Evolutionary conservation across 352 stramenopile genomes (phyloP).

Genomic region (Phytophthora sp.): DNA sequence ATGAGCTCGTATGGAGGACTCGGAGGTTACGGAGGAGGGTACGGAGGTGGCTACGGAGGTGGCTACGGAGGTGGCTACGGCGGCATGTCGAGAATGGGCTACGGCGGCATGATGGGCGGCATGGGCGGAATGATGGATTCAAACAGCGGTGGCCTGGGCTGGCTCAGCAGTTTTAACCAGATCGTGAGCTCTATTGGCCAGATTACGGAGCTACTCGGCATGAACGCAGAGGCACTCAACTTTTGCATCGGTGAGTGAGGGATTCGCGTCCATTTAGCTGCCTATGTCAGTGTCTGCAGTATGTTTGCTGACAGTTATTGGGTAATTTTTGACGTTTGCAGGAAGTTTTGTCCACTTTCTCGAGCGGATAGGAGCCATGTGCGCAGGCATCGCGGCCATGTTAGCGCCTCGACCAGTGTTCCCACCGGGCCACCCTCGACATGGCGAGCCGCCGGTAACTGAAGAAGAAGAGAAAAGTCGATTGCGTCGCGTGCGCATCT

Average conservation of each 20-base stretch:
- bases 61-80: constrained; percentile 46
- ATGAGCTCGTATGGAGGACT: constrained; percentile 45
- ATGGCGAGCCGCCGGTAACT: constrained; percentile 62
- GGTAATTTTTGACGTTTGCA: constrained; percentile 14
- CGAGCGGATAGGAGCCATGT: constrained; percentile 84
- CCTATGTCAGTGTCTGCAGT: too few relatives aligned
- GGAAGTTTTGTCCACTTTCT: constrained; percentile 85
- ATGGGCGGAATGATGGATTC: constrained; percentile 57
- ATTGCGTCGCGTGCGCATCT: constrained; percentile 71
- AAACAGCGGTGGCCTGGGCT: constrained; percentile 53
- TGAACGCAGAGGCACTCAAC: constrained; percentile 79
- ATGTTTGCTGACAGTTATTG: not conserved
- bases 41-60: constrained; percentile 41
- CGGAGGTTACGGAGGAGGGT: constrained; percentile 46
- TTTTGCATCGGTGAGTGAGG: constrained; percentile 63
- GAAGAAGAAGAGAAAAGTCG: constrained; percentile 81
- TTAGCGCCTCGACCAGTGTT: constrained; percentile 67
- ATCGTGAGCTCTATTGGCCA: constrained; percentile 75
- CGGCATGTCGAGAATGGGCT: constrained; percentile 42
- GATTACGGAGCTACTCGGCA: constrained; percentile 78
- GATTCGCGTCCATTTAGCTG: too few relatives aligned
- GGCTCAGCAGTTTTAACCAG: constrained; percentile 73
- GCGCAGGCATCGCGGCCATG: constrained; percentile 69
- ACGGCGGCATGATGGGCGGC: constrained; percentile 43
- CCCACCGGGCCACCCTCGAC: constrained; percentile 73